Base-by-base conservation (phyloP, 1,284 basidiomycete species). In the Ustilago lituana region DNA sequence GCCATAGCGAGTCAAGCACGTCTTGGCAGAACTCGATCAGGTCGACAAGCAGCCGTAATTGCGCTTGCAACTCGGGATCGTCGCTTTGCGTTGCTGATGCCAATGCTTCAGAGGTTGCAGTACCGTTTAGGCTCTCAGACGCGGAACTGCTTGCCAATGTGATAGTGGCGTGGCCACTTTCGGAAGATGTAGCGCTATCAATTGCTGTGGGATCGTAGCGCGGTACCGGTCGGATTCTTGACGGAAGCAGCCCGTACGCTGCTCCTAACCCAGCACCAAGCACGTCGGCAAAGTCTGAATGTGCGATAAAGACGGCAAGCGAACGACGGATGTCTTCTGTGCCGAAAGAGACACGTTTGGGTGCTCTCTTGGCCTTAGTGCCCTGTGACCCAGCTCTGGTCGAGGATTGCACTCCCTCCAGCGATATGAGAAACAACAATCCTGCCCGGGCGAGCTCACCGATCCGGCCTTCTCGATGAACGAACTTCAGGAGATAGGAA, bases 271-370 rank as follows among this genome's bases (percentile, higher is more conserved):
- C 93, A 5, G 95, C 96, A 5, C 91, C 93, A 43, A 98, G 87
- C 2, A 98, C 94, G 63, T 98, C 94, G 15, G 93, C 92, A 82
- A 97, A 96, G 83, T 97, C 94, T 8, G 94, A 93, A 76, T 96
- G 92, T 15, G 96, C 87, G 46, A 98, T 92, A 80, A 94, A 97
- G 90, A 92, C 39, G 94, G 85, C n/a, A 90, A 92, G 51, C 92
- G 85, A 11, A 89, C 89, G 52, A 22, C 59, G 53, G 20, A 67
- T 62, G 36, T 67, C 60, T 17, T 63, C 56, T 6, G 52, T 58
- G 3, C 40, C 60, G 15, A 54, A 58, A 14, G 55, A 54, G 39
- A 62, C 63, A 1, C 59, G 46, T 15, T 55, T 55, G 7, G 60
- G n/a, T 9, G 60, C 17, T 37, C 45, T 49, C 10, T 11, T 47